A percentile compares a stretch with the other conserved stretches of the same genome.
Evolutionary conservation across 805 yeast species (phyloP).

Genomic region (Nakazawaea sp.): DNA sequence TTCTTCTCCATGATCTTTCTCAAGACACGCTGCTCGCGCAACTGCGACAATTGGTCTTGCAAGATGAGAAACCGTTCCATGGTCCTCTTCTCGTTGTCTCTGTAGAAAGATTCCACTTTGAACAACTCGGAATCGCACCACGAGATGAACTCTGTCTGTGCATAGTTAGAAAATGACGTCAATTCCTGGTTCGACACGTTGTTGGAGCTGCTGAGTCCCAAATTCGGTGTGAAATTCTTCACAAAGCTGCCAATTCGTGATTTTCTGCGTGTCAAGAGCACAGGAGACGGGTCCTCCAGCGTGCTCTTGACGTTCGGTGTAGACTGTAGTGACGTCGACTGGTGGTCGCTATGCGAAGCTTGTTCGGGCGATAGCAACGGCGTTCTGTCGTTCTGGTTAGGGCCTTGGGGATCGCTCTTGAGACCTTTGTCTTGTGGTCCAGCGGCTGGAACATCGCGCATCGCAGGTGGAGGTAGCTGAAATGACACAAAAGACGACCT

Average conservation of each 20-base stretch:
- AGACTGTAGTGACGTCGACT: neutral
- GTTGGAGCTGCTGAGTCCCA: neutral
- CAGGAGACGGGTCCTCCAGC: neutral
- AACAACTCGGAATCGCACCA: conserved; percentile 63
- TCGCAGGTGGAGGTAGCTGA: conserved; percentile 22
- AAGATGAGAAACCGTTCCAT: conserved; percentile 52
- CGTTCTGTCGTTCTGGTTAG: conserved; percentile 18
- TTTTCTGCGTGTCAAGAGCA: conserved; percentile 14
- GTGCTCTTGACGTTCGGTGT: neutral
- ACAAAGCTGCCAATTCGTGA: conserved; percentile 19
- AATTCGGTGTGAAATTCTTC: conserved; percentile 12
- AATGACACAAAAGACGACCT: conserved; percentile 14
- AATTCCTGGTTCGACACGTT: conserved; percentile 1
- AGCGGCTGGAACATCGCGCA: neutral
- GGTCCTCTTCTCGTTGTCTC: conserved; percentile 52
- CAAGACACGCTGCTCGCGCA: neutral
- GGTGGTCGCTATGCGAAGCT: neutral
- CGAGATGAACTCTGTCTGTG: conserved; percentile 40
- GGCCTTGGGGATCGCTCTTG: neutral
- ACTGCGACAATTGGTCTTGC: conserved; percentile 50
- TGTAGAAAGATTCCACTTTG: conserved; percentile 58
- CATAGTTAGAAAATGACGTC: conserved; percentile 24
- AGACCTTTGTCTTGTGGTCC: too few species aligned
- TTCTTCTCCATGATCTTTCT: neutral
- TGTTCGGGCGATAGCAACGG: conserved; percentile 18